A percentile compares a stretch with the other conserved stretches of the same genome.
phyloP scores from a whole-genome alignment of 164 flowering plant species.

The Magnolia kwangsiensis region DNA sequence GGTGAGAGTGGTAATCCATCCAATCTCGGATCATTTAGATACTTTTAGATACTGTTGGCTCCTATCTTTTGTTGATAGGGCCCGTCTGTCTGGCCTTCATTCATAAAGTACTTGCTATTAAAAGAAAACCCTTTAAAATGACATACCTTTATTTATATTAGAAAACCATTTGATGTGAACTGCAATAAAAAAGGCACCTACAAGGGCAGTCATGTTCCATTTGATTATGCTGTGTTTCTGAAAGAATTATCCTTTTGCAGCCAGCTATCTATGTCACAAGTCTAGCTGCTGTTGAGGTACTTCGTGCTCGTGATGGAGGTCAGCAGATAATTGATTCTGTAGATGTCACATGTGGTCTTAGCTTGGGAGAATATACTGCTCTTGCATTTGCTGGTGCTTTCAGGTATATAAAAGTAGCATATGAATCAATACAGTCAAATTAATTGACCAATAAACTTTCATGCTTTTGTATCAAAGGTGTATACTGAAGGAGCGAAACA shows the following conservation, averaged over 20 bases:
- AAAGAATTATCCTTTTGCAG: constrained; percentile 36
- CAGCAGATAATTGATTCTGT: constrained; percentile 91
- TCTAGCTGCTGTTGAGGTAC: constrained; percentile 90
- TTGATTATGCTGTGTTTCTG: background rate
- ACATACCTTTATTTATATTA: too few species aligned
- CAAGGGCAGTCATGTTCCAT: background rate
- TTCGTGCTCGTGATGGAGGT: constrained; percentile 91
- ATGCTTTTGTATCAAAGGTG: background rate
- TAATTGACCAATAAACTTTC: background rate
- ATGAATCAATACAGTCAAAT: constrained; percentile 1
- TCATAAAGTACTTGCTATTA: too few species aligned
- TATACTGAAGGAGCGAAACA: background rate
- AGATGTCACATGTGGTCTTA: constrained; percentile 97
- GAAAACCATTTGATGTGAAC: too few species aligned
- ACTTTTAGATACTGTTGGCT: too few species aligned
- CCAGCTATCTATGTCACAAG: constrained; percentile 99
- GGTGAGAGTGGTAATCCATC: too few species aligned
- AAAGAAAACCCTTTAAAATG: too few species aligned
- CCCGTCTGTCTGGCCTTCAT: too few species aligned
- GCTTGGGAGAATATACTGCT: constrained; percentile 99
- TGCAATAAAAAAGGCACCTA: background rate
- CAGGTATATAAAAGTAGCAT: constrained; percentile 39
- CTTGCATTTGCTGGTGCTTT: constrained; percentile 98
- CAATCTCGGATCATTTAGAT: too few species aligned
- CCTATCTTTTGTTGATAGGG: too few species aligned